Base-by-base conservation (phyloP, 139 green algal species). In the Nannochloris sp. region DNA sequence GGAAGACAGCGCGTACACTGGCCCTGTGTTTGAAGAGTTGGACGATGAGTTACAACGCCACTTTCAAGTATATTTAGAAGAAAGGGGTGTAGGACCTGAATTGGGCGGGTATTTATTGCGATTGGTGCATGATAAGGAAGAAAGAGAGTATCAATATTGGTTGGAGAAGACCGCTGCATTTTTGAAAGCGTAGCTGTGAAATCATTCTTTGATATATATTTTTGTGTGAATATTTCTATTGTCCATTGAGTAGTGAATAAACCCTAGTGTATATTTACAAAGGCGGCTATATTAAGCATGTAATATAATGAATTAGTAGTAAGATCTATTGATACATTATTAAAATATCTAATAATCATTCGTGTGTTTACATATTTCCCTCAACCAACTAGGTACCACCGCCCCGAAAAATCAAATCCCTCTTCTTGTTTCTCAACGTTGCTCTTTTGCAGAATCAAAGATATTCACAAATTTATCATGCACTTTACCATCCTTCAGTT, bases 111-210 rank as follows among this genome's bases (percentile, higher is more conserved):
- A 85, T 75, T 64, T 93, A 51, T 35, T 82, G 24, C 72, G 78
- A 60, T 69, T 86, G 3, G 59, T 83, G n/a, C 65, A 83, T 44
- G 85, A 93, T 72, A 91, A 91, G 78, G 79, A 91, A 61, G 68
- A 90, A 74, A 67, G 71, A 24, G 83, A 90, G 68, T 93, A 93
- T 69, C 81, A 80, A 63, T 36, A 48, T 14, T 93, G 86, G 86
- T 73, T 93, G 42, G 63, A 75, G 37, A 71, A 66, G 5, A 72
- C 90, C 35, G 10, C 63, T 13, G 35, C 61, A 9, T 91, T 91
- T 54, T 55, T 90, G 29, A 29, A 7, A 24, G 29, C 42, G 34
- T 64, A 57, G 38, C 37, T 10, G 19, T 27, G 37, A 8, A 27
- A 62, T 9, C 37, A 19, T 62, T 27, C 34, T 44, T 62, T 62